phyloP scores from a whole-genome alignment of 106 monocot genomes.

The Allium cepa region DNA sequence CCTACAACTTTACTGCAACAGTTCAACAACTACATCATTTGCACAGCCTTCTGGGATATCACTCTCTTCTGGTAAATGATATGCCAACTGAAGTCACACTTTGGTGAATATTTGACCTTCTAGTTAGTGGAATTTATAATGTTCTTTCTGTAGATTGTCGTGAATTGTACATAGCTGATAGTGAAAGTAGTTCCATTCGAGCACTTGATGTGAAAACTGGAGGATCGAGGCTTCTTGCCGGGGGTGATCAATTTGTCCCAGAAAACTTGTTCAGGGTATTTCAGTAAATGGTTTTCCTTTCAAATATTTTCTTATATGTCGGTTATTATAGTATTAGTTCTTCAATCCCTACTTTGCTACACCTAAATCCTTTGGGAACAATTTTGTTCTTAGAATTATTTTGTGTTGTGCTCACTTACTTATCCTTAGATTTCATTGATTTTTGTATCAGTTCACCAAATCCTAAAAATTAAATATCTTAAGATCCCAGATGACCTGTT shows the following conservation, averaged over 20 bases:
- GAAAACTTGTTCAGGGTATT: slow-evolving; percentile 94
- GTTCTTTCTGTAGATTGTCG: slow-evolving; percentile 35
- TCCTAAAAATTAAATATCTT: too few relatives aligned
- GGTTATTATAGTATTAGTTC: slow-evolving; percentile 79
- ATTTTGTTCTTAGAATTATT: too few relatives aligned
- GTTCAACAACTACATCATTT: slow-evolving; percentile 81
- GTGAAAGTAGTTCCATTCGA: slow-evolving; percentile 99
- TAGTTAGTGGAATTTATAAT: too few relatives aligned
- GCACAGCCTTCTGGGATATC: slow-evolving; percentile 98
- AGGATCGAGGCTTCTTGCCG: slow-evolving; percentile 83
- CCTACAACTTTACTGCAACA: slow-evolving; percentile 9
- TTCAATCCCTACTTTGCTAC: too few relatives aligned
- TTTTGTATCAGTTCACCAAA: too few relatives aligned
- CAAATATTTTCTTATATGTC: slow-evolving; percentile 50
- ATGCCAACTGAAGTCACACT: not conserved
- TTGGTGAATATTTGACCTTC: too few relatives aligned
- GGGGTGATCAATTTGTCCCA: slow-evolving; percentile 79
- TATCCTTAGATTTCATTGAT: too few relatives aligned
- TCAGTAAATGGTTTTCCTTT: not conserved
- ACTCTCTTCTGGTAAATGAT: slow-evolving; percentile 59
- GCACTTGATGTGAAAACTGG: slow-evolving; percentile 80
- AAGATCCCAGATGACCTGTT: too few relatives aligned
- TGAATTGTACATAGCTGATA: slow-evolving; percentile 84
- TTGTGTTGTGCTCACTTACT: too few relatives aligned
- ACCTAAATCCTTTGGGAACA: too few relatives aligned